Conservation (phyloP, 2,329 filamentous ascomycete genomes). For the Mycosphaerella sp. region DNA sequence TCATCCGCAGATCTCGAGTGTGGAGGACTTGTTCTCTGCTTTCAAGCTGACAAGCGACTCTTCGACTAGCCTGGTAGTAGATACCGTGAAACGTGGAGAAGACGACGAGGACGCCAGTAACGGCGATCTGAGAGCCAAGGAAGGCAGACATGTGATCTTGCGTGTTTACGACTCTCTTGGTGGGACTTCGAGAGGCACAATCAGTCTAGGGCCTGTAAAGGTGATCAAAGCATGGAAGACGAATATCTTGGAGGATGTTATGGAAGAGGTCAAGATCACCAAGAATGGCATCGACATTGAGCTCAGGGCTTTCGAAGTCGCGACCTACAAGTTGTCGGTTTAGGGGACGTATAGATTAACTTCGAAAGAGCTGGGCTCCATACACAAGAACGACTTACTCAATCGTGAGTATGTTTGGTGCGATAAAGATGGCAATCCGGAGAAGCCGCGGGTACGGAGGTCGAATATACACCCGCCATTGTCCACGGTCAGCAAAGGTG, state of each 20-base stretch:
- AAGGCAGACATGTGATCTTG: conserved; percentile 73
- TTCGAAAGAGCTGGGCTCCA: no score
- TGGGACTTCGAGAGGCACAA: conserved; percentile 65
- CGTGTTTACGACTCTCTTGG: conserved; percentile 85
- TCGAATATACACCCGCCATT: no score
- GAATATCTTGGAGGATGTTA: conserved; percentile 83
- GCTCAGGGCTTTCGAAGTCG: conserved; percentile 38
- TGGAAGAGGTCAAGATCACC: conserved; percentile 56
- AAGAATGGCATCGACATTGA: conserved; percentile 37
- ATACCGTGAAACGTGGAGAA: conserved; percentile 81
- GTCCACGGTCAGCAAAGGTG: no score
- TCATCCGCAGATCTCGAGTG: conserved; percentile 26
- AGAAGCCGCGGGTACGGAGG: no score
- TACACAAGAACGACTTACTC: no score
- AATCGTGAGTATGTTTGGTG: no score
- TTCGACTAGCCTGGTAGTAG: conserved; percentile 59
- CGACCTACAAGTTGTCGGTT: conserved; percentile 31
- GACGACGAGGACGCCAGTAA: conserved; percentile 50
- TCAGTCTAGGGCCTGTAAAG: conserved; percentile 59
- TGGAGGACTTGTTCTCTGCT: conserved; percentile 42
- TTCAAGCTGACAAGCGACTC: conserved; percentile 53
- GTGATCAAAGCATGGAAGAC: conserved; percentile 75
- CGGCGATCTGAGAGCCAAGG: conserved; percentile 48
- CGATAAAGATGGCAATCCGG: no score
- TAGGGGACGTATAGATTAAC: neutral